phyloP scores from a whole-genome alignment of 495 filamentous ascomycete genomes.

The Lasiosphaeriaceae sp. region DNA sequence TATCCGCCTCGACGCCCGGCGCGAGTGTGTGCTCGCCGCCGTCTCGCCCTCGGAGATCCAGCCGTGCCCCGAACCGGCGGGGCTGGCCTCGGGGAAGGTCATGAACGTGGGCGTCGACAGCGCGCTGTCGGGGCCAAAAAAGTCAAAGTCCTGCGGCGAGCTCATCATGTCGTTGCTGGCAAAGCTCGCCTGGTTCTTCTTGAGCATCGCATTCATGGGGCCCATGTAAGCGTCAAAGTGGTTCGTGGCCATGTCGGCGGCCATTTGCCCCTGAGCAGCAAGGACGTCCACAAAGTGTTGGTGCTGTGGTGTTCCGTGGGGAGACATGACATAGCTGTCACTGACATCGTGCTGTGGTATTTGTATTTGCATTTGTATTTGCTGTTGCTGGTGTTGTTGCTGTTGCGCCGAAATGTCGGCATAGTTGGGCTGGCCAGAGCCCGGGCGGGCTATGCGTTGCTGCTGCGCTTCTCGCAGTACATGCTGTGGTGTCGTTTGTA shows the following conservation, averaged over 20 bases:
- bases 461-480: slow-evolving; percentile 70
- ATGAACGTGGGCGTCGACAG: slow-evolving; percentile 45
- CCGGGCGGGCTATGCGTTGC: slow-evolving; percentile 65
- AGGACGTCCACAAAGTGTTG: slow-evolving; percentile 40
- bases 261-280: slow-evolving; percentile 20
- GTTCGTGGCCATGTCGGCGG: slow-evolving; percentile 28
- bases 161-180: slow-evolving; percentile 22
- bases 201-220: slow-evolving; percentile 38
- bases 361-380: slow-evolving; percentile 6
- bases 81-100: slow-evolving; percentile 39
- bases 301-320: slow-evolving; percentile 42
- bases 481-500: slow-evolving; percentile 53
- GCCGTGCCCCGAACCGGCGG: slow-evolving; percentile 30
- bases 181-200: slow-evolving; percentile 40
- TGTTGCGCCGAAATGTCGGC: slow-evolving; percentile 16
- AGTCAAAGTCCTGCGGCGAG: slow-evolving; percentile 33
- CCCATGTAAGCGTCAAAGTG: slow-evolving; percentile 39
- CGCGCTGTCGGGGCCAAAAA: slow-evolving; percentile 34
- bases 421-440: slow-evolving; percentile 32
- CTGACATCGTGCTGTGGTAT: slow-evolving; percentile 17
- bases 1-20: slow-evolving; percentile 40
- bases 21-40: slow-evolving; percentile 28
- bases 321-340: slow-evolving; percentile 44
- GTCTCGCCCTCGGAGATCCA: slow-evolving; percentile 46
- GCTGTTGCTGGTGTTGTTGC: slow-evolving; percentile 14